Conservation (phyloP, 257 asterid genomes). For the Nicotiana sylvestris region DNA sequence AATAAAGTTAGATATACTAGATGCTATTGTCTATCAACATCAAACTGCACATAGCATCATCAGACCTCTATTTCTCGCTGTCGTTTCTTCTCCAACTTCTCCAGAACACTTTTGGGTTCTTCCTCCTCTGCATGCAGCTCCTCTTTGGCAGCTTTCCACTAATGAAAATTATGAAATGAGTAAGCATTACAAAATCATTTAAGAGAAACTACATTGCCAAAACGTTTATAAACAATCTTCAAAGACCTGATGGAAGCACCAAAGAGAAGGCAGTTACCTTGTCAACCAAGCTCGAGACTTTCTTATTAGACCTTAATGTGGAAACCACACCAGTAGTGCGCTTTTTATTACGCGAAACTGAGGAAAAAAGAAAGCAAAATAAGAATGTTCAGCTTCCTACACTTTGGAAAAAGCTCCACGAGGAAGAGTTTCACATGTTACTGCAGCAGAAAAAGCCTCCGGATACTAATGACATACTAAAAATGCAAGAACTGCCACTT, state of each 20-base stretch:
- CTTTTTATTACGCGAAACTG: constrained; percentile 75
- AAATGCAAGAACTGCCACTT: neutral
- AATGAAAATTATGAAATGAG: constrained; percentile 21
- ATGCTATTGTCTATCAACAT: neutral
- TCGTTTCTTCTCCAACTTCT: constrained; percentile 73
- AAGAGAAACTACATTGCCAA: neutral
- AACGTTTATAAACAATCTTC: neutral
- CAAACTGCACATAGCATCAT: neutral
- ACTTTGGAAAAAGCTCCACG: neutral
- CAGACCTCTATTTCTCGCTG: constrained; percentile 89
- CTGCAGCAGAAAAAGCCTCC: neutral
- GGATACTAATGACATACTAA: neutral
- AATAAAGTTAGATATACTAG: constrained; percentile 4
- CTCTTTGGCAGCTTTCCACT: constrained; percentile 99
- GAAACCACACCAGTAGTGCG: constrained; percentile 61
- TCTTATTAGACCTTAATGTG: constrained; percentile 81
- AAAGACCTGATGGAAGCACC: neutral
- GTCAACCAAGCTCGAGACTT: constrained; percentile 94
- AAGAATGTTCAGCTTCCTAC: neutral
- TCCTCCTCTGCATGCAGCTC: constrained; percentile 81
- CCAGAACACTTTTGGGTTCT: constrained; percentile 73
- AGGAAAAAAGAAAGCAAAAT: neutral
- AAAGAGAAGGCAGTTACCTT: constrained; percentile 47
- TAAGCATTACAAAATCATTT: constrained; percentile 5
- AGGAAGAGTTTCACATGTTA: neutral